phyloP scores from a whole-genome alignment of 1,284 basidiomycete genomes.

The Ceratobasidium papillatum region DNA sequence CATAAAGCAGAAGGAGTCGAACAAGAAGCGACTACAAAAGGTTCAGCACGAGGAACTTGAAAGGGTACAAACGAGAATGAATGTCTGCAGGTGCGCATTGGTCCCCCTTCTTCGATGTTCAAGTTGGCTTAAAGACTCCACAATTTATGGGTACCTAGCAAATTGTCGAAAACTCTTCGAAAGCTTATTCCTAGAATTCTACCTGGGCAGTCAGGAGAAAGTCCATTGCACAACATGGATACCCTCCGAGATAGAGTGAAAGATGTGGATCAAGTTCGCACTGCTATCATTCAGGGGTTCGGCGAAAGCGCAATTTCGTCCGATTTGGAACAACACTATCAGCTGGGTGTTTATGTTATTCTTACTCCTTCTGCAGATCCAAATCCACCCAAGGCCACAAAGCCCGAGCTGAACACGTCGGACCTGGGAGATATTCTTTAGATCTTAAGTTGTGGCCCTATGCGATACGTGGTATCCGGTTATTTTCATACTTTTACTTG shows the following conservation, averaged over 20 bases:
- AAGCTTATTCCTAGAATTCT: neutral
- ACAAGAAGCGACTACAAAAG: conserved; percentile 21
- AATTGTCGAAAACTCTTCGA: neutral
- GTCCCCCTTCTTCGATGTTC: neutral
- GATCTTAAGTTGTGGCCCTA: conserved; percentile 46
- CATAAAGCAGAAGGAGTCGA: conserved; percentile 14
- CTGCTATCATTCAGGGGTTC: neutral
- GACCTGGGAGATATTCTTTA: neutral
- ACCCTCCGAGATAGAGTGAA: conserved; percentile 8
- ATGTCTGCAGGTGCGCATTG: conserved; percentile 4
- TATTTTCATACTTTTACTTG: neutral
- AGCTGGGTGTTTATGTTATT: neutral
- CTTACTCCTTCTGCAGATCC: neutral
- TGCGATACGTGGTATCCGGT: conserved; percentile 53
- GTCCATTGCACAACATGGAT: neutral
- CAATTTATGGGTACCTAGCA: neutral
- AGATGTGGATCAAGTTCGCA: conserved; percentile 1
- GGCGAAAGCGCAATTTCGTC: neutral
- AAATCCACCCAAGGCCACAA: neutral
- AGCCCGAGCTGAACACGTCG: conserved; percentile 24
- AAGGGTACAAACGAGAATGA: conserved; percentile 7
- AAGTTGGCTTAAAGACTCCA: neutral
- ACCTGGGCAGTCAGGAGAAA: neutral
- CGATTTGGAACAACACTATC: conserved; percentile 11
- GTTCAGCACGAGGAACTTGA: conserved; percentile 27